A percentile compares a stretch with the other conserved stretches of the same genome.
phyloP scores from a whole-genome alignment of 148 eudicot genomes.

The Gaultheria prostrata region DNA sequence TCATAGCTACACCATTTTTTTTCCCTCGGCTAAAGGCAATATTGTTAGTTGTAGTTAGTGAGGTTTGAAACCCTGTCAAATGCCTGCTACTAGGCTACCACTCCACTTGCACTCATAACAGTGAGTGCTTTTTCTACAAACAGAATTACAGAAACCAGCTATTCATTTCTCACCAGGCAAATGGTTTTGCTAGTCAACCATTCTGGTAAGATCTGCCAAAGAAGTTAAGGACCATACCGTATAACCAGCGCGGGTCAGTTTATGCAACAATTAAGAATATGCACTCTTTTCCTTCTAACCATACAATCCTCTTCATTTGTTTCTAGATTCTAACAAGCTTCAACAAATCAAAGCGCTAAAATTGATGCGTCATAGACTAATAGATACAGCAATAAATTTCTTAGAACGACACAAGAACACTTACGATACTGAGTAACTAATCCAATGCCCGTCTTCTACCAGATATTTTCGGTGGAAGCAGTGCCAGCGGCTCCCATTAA shows the following conservation, averaged over 20 bases:
- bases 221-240: background rate
- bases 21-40: too few relatives aligned
- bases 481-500: background rate
- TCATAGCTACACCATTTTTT: background rate
- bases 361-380: background rate
- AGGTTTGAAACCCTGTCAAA: too few relatives aligned
- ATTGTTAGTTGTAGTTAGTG: too few relatives aligned
- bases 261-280: background rate
- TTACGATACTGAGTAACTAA: background rate
- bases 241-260: background rate
- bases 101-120: too few relatives aligned
- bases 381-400: background rate
- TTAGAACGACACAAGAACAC: background rate
- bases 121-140: too few relatives aligned
- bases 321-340: conserved; percentile 4
- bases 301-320: background rate
- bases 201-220: background rate
- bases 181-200: background rate
- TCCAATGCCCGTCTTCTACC: background rate
- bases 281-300: background rate
- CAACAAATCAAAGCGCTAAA: background rate
- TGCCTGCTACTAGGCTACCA: too few relatives aligned
- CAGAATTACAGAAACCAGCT: too few relatives aligned
- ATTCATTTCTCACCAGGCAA: background rate
- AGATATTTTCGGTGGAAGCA: background rate